These are phyloP conservation scores for Alternaria sp. DNA, from an alignment of 2,329 filamentous ascomycete species.

Conservation along the genomic window DNA sequence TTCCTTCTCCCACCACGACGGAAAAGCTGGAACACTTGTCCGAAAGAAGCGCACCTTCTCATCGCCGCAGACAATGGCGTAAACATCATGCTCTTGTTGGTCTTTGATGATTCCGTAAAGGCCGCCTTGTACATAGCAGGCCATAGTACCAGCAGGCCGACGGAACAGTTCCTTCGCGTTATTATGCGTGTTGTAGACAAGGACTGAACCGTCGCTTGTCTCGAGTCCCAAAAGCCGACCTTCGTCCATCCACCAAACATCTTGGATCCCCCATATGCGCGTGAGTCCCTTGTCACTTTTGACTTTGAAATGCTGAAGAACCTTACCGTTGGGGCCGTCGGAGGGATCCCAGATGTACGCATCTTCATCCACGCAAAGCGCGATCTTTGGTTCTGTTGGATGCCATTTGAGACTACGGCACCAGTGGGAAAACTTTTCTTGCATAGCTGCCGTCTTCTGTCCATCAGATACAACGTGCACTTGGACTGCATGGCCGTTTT, in stretches of 20 bases:
- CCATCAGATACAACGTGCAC: conserved; percentile 32
- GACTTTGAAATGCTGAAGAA: conserved; percentile 31
- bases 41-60: conserved; percentile 34
- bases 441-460: conserved; percentile 19
- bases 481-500: conserved; percentile 20
- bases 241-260: conserved; percentile 29
- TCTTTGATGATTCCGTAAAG: conserved; percentile 26
- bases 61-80: conserved; percentile 39
- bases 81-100: conserved; percentile 19
- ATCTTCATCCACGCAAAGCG: conserved; percentile 27
- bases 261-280: conserved; percentile 16
- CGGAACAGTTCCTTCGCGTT: conserved; percentile 41
- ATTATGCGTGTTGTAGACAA: conserved; percentile 34
- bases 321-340: conserved; percentile 23
- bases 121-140: conserved; percentile 10
- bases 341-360: conserved; percentile 37
- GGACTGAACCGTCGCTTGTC: conserved; percentile 28
- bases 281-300: conserved; percentile 6
- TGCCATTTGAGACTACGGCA: conserved; percentile 37
- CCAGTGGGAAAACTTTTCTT: conserved; percentile 23
- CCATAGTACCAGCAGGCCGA: conserved; percentile 21
- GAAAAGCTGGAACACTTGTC: conserved; percentile 8
- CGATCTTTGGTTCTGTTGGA: conserved; percentile 31
- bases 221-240: conserved; percentile 26
- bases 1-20: conserved; percentile 30